Evolutionary conservation across 257 asterid species (phyloP).

Genomic region (Galeopsis tetrahit): DNA sequence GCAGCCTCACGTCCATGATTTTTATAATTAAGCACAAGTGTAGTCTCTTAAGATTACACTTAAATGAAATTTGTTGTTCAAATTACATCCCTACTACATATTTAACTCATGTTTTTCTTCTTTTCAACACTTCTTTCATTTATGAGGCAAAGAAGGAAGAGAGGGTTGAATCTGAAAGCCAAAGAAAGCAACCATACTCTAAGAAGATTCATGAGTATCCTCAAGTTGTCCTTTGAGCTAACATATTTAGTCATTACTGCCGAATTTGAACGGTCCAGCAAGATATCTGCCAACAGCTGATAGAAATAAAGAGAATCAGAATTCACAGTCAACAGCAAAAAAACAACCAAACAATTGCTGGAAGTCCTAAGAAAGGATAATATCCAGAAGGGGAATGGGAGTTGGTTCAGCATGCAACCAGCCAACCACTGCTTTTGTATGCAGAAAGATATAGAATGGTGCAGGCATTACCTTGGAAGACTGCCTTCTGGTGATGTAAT

Average conservation of each 20-base stretch:
- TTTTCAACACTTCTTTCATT: constrained; percentile 19
- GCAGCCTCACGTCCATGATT: background rate
- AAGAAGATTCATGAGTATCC: constrained; percentile 95
- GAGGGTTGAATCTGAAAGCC: constrained; percentile 20
- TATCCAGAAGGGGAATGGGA: too few species aligned
- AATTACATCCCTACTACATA: constrained; percentile 9
- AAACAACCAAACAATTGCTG: constrained; percentile 9
- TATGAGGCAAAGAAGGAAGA: constrained; percentile 10
- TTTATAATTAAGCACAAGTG: background rate
- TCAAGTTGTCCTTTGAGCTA: constrained; percentile 81
- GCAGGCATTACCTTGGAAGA: constrained; percentile 69
- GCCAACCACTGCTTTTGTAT: background rate
- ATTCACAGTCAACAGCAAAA: constrained; percentile 4
- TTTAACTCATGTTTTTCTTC: background rate
- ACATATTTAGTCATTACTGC: constrained; percentile 87
- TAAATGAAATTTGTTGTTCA: constrained; percentile 1
- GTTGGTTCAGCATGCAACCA: background rate
- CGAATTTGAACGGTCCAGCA: constrained; percentile 87
- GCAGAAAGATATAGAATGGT: constrained; percentile 27
- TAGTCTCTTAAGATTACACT: constrained; percentile 23
- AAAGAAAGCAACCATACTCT: constrained; percentile 60
- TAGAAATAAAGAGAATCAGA: constrained; percentile 33
- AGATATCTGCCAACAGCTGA: constrained; percentile 87
- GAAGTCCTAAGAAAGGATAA: background rate
- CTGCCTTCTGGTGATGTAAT: constrained; percentile 91